phyloP scores from a whole-genome alignment of 768 basidiomycete genomes.

The Phaeolepiota aurea region DNA sequence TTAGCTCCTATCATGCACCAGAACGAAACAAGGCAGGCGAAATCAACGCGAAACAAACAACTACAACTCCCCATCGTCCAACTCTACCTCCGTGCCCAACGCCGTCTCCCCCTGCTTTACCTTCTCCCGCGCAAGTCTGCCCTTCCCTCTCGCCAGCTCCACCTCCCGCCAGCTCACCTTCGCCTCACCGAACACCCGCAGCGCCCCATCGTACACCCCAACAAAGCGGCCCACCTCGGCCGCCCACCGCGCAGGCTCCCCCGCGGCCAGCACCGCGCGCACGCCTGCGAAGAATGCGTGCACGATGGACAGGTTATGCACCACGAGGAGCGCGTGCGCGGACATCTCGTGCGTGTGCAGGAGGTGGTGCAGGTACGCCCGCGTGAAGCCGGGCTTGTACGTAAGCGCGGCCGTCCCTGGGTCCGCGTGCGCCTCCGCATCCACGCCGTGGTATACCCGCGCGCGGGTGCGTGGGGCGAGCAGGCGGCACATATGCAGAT shows the following conservation, averaged over 20 bases:
- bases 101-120: constrained; percentile 21
- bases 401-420: constrained; percentile 2
- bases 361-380: constrained; percentile 78
- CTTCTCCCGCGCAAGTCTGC: constrained; percentile 60
- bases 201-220: constrained; percentile 38
- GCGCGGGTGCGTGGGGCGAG: constrained; percentile 30
- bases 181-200: constrained; percentile 43
- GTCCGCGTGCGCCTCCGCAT: constrained; percentile 16
- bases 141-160: constrained; percentile 66
- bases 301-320: constrained; percentile 70
- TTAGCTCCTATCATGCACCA: no score
- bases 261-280: constrained; percentile 24
- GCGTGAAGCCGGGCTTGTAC: constrained; percentile 26
- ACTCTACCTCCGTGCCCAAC: constrained; percentile 5
- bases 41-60: no score
- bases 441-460: constrained; percentile 39
- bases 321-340: constrained; percentile 62
- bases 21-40: no score
- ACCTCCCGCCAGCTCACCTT: constrained; percentile 54
- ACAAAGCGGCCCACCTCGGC: constrained; percentile 45
- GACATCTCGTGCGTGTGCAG: constrained; percentile 89
- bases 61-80: no score
- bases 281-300: constrained; percentile 57
- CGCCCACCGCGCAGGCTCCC: constrained; percentile 17
- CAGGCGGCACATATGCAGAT: constrained; percentile 52